Base-by-base conservation (phyloP, 352 stramenopile genomes). In the Lagenidium sp. region DNA sequence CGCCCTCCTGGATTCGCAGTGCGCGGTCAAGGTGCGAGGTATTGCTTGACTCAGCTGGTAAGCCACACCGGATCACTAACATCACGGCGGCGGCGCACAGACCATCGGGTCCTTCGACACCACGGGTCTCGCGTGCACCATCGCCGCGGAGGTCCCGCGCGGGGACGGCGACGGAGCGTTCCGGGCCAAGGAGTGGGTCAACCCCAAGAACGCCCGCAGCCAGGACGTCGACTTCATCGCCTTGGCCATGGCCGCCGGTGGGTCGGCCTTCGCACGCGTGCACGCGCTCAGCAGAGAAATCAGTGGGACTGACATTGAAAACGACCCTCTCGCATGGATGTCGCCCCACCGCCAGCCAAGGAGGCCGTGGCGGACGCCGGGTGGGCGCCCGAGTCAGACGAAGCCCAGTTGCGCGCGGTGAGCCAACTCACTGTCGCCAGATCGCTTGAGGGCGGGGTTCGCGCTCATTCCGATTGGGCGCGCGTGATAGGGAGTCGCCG, bases 161-260 rank as follows among this genome's bases (percentile, higher is more conserved):
- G 71, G 69, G 8, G 61, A 75, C 32, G 65, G 47, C 13, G 61
- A 67, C 3, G 30, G 48, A 3, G 53, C 73, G 21, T 92, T 93
- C 45, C 61, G 65, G 36, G 60, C 64, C 7, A 76, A 77, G 28
- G 80, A 90, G 24, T 87, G 63, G 55, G 50, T 86, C 50, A 83
- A 88, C 37, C 48, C 67, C 7, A 81, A 81, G 53, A 79, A 74
- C 37, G 45, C 78, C 18, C 68, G 76, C 20, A 77, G 69, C 21
- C 74, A 94, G 45, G 70, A 89, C 30, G 73, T 89, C 30, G 65
- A 91, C 54, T 94, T 94, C 41, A 93, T 95, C 44, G 69, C 69
- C 12, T 95, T 85, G 36, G 74, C 81, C 1, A 55, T 95, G 21
- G 79, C 82, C 21, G 82, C 83, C 55, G 74, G 78, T 90, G 46